These are phyloP conservation scores for Panellus pusillus DNA, from an alignment of 768 basidiomycete species.

Conservation along the genomic window DNA sequence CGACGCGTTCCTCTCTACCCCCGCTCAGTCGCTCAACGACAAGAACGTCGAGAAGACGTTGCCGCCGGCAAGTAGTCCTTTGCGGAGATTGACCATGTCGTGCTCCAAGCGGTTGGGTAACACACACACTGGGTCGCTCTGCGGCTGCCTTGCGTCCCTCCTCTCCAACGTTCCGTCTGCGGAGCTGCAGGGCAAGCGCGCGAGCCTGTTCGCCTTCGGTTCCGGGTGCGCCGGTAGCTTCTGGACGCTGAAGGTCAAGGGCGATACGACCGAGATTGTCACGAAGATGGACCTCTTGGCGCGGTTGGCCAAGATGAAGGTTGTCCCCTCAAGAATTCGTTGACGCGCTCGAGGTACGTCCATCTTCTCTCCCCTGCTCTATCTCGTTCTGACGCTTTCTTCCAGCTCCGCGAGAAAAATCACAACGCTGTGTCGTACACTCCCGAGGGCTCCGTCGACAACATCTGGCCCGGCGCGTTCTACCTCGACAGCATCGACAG, in stretches of 20 bases:
- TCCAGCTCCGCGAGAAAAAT: conserved; percentile 91
- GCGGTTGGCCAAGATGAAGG: conserved; percentile 82
- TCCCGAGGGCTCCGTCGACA: conserved; percentile 82
- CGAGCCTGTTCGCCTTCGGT: conserved; percentile 96
- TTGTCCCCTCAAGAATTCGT: conserved; percentile 94
- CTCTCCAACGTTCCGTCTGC: conserved; percentile 71
- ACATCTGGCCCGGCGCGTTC: conserved; percentile 93
- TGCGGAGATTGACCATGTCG: conserved; percentile 80
- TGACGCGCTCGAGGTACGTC: conserved; percentile 68
- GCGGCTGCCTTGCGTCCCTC: conserved; percentile 90
- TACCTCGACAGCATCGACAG: conserved; percentile 90
- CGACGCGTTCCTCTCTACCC: conserved; percentile 67
- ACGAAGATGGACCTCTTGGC: conserved; percentile 79
- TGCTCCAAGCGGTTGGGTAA: conserved; percentile 92
- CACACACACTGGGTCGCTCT: conserved; percentile 98
- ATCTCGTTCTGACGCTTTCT: neutral
- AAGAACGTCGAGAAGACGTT: conserved; percentile 93
- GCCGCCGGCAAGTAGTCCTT: conserved; percentile 74
- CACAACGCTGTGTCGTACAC: conserved; percentile 87
- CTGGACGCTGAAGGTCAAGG: conserved; percentile 86
- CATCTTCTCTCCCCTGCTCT: conserved; percentile 3
- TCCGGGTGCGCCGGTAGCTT: conserved; percentile 94
- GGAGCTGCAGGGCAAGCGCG: conserved; percentile 75
- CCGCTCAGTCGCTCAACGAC: conserved; percentile 81
- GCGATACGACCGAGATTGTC: conserved; percentile 79